phyloP scores from a whole-genome alignment of 2,329 filamentous ascomycete genomes.

The Neofusicoccum kwambonambiense region DNA sequence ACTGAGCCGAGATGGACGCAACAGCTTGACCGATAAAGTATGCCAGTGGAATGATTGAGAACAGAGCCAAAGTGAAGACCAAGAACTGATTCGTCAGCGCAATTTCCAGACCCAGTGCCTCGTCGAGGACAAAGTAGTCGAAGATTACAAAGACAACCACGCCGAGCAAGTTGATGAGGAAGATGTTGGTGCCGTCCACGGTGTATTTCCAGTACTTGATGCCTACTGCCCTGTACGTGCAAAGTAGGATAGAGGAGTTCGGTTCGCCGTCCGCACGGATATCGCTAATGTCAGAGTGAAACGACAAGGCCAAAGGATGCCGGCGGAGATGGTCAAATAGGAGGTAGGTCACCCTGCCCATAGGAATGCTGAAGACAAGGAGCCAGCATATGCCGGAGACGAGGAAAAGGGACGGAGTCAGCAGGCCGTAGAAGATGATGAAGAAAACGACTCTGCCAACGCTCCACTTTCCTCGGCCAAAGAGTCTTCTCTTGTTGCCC shows the following conservation, averaged over 20 bases:
- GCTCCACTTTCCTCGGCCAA: constrained; percentile 95
- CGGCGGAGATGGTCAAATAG: constrained; percentile 88
- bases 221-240: constrained; percentile 94
- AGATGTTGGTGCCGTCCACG: constrained; percentile 96
- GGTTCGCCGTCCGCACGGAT: constrained; percentile 69
- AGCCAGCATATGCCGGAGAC: constrained; percentile 93
- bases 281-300: constrained; percentile 80
- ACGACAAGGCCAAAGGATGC: constrained; percentile 88
- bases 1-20: constrained; percentile 96
- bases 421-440: constrained; percentile 88
- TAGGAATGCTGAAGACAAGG: constrained; percentile 95
- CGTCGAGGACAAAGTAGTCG: constrained; percentile 79
- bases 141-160: constrained; percentile 93
- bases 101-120: constrained; percentile 66
- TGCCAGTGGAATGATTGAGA: constrained; percentile 93
- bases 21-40: constrained; percentile 99
- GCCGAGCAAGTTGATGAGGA: constrained; percentile 93
- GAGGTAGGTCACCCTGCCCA: constrained; percentile 92
- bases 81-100: constrained; percentile 80
- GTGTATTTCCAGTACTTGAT: constrained; percentile 99
- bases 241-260: constrained; percentile 84
- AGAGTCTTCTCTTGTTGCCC: constrained; percentile 66
- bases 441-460: constrained; percentile 94
- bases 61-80: constrained; percentile 76
- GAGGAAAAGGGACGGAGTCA: constrained; percentile 80